Conservation (phyloP, 1,284 basidiomycete genomes). For the Sanghuangporus baumii region DNA sequence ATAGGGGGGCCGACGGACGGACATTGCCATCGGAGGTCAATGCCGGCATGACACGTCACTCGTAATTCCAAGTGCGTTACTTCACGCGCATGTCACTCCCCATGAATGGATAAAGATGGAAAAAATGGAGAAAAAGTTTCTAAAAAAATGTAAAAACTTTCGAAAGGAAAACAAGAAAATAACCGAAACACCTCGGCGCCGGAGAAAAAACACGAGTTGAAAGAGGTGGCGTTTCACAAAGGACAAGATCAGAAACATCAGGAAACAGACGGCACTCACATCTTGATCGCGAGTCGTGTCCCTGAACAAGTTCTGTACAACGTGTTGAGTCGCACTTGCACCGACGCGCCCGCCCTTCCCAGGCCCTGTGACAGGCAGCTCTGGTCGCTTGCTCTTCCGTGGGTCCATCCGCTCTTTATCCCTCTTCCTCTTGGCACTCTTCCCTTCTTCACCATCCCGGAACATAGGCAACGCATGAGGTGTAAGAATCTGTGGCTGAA, state of each 20-base stretch:
- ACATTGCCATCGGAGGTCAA: neutral
- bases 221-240: constrained; percentile 12
- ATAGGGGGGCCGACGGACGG: neutral
- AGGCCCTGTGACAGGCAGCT: constrained; percentile 87
- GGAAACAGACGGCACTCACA: constrained; percentile 52
- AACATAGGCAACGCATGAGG: constrained; percentile 90
- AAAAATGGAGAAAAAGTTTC: neutral
- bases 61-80: neutral
- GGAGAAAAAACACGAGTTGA: constrained; percentile 5
- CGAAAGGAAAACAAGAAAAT: neutral
- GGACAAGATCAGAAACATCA: constrained; percentile 18
- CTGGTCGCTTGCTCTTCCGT: constrained; percentile 85
- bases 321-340: constrained; percentile 89
- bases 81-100: neutral
- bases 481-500: constrained; percentile 73
- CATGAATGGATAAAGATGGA: neutral
- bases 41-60: neutral
- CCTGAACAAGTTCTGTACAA: constrained; percentile 89
- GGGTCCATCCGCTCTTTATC: constrained; percentile 87
- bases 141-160: neutral
- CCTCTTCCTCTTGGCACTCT: constrained; percentile 76
- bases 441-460: constrained; percentile 69
- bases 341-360: constrained; percentile 93
- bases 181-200: neutral
- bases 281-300: constrained; percentile 88